Evolutionary conservation across 768 basidiomycete species (phyloP), one percentile per base, ranked within the genome.

Genomic region (Lenzites betulinus): DNA sequence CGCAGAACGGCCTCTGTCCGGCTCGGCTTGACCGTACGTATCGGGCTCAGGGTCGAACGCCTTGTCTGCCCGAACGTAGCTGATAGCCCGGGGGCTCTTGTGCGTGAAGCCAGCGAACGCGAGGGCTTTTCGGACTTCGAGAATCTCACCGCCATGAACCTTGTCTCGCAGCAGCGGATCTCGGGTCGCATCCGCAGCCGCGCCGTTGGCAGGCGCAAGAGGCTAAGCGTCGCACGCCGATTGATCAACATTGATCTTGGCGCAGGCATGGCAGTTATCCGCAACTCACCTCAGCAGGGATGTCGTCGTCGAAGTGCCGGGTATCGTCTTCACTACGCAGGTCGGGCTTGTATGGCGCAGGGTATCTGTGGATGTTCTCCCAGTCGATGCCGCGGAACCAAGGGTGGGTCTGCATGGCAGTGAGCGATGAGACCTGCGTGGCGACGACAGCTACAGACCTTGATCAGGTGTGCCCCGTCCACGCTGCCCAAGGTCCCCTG

Each of bases 321-420:
- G 96, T 98, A 73, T 98, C 95, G 68, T 89, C 92, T 26, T 91
- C 89, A 64, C 85, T 79, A 30, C 71, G 77, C 59, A 99, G 83
- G 63, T 94, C 87, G 30, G 96, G 97, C 60, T 84, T 86, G 79
- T 95, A 98, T 16, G 95, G 95, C 12, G 95, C 91, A 54, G 84
- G 80, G 70, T 87, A 87, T 51, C 81, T 81, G 73, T 95, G 93
- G 38, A 98, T 88, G 68, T 89, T 90, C 47, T 81, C 78, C 89
- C 90, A 98, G 70, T 98, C 93, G 62, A 97, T 88, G 30, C 90
- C 93, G 63, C 79, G 82, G 80, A 98, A 97, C 87, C 91, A 98
- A 7, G 90, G 83, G 75, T 97, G 95, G 12, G 82, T 81, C 91
- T 94, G 71, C 16, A 44, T 8, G 39, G 30, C 16, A 26, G 44